A percentile compares a stretch with the other conserved stretches of the same genome.
These are phyloP conservation scores for Wickerhamiella australiensis DNA, from an alignment of 805 yeast species.

Conservation along the genomic window DNA sequence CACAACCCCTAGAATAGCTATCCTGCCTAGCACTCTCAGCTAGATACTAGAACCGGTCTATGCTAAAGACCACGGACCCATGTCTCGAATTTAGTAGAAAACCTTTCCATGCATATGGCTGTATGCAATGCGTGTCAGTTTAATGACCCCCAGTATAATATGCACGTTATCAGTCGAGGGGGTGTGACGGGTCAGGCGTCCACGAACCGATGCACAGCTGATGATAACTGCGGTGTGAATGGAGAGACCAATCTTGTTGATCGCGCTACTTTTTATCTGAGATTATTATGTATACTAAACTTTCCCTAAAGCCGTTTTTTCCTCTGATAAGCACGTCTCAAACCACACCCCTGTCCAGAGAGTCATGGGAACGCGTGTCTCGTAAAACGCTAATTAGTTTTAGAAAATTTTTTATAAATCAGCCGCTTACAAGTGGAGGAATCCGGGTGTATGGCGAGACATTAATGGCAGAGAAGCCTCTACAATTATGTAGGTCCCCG, in stretches of 20 bases:
- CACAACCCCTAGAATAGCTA: too few relatives aligned
- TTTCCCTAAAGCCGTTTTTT: too few relatives aligned
- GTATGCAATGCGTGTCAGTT: not conserved
- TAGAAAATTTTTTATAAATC: not conserved
- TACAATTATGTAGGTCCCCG: not conserved
- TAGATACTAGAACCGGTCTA: not conserved
- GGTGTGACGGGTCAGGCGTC: not conserved
- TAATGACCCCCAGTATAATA: not conserved
- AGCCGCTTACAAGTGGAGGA: not conserved
- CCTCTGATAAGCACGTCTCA: not conserved
- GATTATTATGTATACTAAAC: not conserved
- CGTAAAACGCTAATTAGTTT: too few relatives aligned
- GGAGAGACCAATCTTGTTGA: too few relatives aligned
- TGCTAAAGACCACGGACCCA: not conserved
- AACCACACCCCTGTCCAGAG: not conserved
- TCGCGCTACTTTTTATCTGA: not conserved
- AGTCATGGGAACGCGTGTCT: too few relatives aligned
- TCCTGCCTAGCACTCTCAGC: too few relatives aligned
- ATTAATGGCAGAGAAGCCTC: not conserved
- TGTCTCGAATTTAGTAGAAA: not conserved
- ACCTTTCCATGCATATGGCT: not conserved
- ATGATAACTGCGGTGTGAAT: too few relatives aligned
- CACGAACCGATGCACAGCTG: too few relatives aligned
- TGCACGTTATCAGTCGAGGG: not conserved
- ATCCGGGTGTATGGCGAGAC: too few relatives aligned